A percentile compares a stretch with the other conserved stretches of the same genome.
These are phyloP conservation scores for Penicillium desertorum DNA, from an alignment of 495 filamentous ascomycete genomes.

Conservation along the genomic window DNA sequence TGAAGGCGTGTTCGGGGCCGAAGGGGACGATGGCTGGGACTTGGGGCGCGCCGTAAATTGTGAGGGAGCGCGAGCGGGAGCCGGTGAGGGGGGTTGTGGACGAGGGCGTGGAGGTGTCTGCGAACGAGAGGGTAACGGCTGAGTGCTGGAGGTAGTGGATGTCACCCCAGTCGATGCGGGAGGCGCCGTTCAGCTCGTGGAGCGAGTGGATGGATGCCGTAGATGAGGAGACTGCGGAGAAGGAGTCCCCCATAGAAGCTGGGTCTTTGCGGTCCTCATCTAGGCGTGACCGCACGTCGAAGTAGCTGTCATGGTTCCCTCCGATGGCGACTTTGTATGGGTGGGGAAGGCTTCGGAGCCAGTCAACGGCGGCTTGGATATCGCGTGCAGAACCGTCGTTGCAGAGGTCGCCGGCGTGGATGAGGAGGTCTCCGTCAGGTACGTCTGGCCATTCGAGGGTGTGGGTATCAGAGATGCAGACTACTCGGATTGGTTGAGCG, in stretches of 20 bases:
- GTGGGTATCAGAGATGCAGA: slow-evolving; percentile 93
- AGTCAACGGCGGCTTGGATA: slow-evolving; percentile 76
- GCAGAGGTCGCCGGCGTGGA: slow-evolving; percentile 85
- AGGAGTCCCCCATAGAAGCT: slow-evolving; percentile 13
- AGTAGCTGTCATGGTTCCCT: slow-evolving; percentile 88
- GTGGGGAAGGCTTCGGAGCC: slow-evolving; percentile 72
- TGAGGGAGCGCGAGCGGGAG: slow-evolving; percentile 42
- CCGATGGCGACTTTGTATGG: slow-evolving; percentile 76
- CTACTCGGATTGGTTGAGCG: slow-evolving; percentile 63
- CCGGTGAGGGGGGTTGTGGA: slow-evolving; percentile 17
- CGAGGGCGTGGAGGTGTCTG: slow-evolving; percentile 18
- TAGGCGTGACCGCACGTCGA: slow-evolving; percentile 58
- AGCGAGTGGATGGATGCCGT: slow-evolving; percentile 44
- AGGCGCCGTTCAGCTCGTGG: slow-evolving; percentile 35
- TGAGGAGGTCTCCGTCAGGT: slow-evolving; percentile 78
- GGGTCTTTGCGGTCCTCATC: slow-evolving; percentile 42
- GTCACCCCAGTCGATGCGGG: slow-evolving; percentile 54
- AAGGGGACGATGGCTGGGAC: slow-evolving; percentile 56
- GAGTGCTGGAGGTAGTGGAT: slow-evolving; percentile 67
- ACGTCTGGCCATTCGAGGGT: slow-evolving; percentile 59
- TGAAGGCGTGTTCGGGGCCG: slow-evolving; percentile 64
- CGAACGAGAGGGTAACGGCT: slow-evolving; percentile 50
- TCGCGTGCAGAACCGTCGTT: slow-evolving; percentile 68
- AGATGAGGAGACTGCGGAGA: slow-evolving; percentile 39
- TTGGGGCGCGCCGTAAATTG: slow-evolving; percentile 63